Base-by-base conservation (phyloP, 257 asterid species). In the Fraxinus americana region DNA sequence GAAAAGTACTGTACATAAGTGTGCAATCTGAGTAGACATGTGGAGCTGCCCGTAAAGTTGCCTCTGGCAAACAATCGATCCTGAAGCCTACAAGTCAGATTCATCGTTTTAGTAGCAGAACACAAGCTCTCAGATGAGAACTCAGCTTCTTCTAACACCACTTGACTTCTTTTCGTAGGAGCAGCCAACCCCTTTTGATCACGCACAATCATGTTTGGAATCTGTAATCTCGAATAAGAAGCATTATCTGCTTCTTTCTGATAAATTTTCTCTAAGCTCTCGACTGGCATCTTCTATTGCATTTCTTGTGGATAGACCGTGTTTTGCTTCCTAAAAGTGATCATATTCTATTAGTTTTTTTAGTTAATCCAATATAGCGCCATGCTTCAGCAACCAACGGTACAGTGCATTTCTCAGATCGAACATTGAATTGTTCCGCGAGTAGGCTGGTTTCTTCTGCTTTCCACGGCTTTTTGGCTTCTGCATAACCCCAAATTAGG, bases 391-490 rank as follows among this genome's bases (percentile, higher is more conserved):
- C 88, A 48, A 87, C 83, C 34, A 84, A 74, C 70, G 54, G 48
- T 80, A 45, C 39, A 1, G 92, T 87, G 83, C 86, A 82, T 59
- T 83, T 83, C 85, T 86, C 86, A 0, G 93, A 92, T 41, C 19
- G 81, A 70, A 91, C 80, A 1, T 87, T 38, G 75, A 81, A 90
- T 12, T 77, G 78, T 67, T 84, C 80, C 92, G 89, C 90, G 72
- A 81, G 43, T 78, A 82, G 83, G 71, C 87, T 23, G 1, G 81
- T 57, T 77, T 80, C 92, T 71, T 85, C 92, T 0, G 96, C 96
- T 80, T 89, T 84, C 91, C 87, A 76, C 4, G 91, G 97, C 79
- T 82, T 87, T 80, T 83, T 87, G 50, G 86, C 83, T 84, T 90
- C 90, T 0, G 83, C 86, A 71, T 87, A 90, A 9, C 93, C 93